Percentiles rank a stretch among this genome's conserved stretches.
These are phyloP conservation scores for Crithidia sp. DNA, from an alignment of 208 protist genomes.

Conservation along the genomic window DNA sequence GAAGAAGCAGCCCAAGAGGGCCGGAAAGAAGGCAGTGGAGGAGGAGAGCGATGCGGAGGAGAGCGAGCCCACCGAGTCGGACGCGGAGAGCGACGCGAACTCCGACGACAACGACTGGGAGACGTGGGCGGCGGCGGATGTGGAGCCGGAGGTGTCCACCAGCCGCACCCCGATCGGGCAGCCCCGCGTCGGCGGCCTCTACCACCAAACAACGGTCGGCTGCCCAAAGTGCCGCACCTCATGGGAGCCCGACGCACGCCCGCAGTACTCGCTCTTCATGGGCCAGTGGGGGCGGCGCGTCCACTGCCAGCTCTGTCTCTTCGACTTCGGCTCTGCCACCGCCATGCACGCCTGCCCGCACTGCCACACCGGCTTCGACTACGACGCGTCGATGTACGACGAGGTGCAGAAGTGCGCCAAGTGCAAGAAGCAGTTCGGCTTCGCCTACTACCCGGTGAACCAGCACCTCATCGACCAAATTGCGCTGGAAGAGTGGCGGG, in stretches of 20 bases:
- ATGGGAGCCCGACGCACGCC: conserved; percentile 76
- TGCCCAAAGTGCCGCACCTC: conserved; percentile 77
- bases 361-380: conserved; percentile 72
- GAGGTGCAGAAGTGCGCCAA: conserved; percentile 42
- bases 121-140: conserved; percentile 28
- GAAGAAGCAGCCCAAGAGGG: conserved; percentile 18
- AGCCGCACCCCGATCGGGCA: conserved; percentile 73
- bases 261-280: conserved; percentile 91
- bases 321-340: conserved; percentile 78
- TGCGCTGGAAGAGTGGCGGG: conserved; percentile 66
- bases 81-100: conserved; percentile 25
- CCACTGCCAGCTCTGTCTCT: conserved; percentile 88
- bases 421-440: conserved; percentile 76
- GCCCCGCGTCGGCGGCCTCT: conserved; percentile 49
- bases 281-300: conserved; percentile 76
- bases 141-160: conserved; percentile 63
- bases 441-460: conserved; percentile 86
- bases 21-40: conserved; percentile 10
- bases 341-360: conserved; percentile 86
- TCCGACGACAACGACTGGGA: conserved; percentile 36
- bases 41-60: conserved; percentile 6
- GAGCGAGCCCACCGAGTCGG: conserved; percentile 32
- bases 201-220: conserved; percentile 57
- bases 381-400: conserved; percentile 85
- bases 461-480: conserved; percentile 74